Evolutionary conservation across 257 asterid genomes (phyloP).

Genomic region (Solanum gandarillasii): DNA sequence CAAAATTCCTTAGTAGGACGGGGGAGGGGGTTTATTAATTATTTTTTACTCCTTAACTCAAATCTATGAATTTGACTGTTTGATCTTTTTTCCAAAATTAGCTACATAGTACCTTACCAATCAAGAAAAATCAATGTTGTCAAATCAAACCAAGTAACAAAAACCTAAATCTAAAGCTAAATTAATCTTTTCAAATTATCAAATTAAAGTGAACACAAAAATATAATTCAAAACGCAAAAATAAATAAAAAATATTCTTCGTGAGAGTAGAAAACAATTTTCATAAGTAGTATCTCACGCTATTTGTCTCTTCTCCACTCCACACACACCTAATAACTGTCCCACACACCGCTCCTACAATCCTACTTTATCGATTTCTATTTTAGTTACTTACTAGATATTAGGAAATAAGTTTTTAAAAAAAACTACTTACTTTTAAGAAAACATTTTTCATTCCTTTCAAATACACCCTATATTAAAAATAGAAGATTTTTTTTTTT

Average conservation of each 20-base stretch:
- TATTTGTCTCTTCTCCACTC: not conserved
- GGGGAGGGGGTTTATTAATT: not conserved
- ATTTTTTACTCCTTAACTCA: not conserved
- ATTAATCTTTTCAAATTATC: not conserved
- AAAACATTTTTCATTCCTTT: not conserved
- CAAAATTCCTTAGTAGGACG: not conserved
- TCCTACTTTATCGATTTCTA: not conserved
- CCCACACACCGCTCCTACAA: not conserved
- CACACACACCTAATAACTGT: not conserved
- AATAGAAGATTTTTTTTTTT: not conserved
- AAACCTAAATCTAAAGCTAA: not conserved
- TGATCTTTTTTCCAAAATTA: not conserved
- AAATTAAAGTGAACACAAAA: not conserved
- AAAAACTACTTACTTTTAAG: not conserved
- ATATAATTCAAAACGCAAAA: not conserved
- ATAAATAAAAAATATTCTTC: too few species aligned
- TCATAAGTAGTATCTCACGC: not conserved
- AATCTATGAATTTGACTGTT: not conserved
- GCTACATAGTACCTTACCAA: not conserved
- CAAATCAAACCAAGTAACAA: not conserved
- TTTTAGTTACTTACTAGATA: not conserved
- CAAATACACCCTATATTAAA: not conserved
- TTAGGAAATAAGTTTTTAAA: not conserved
- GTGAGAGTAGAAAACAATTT: not conserved
- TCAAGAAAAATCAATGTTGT: not conserved